Percentiles rank a stretch among this genome's conserved stretches.
Conservation (phyloP, 2,329 filamentous ascomycete species). For the Diaporthe longicolla region DNA sequence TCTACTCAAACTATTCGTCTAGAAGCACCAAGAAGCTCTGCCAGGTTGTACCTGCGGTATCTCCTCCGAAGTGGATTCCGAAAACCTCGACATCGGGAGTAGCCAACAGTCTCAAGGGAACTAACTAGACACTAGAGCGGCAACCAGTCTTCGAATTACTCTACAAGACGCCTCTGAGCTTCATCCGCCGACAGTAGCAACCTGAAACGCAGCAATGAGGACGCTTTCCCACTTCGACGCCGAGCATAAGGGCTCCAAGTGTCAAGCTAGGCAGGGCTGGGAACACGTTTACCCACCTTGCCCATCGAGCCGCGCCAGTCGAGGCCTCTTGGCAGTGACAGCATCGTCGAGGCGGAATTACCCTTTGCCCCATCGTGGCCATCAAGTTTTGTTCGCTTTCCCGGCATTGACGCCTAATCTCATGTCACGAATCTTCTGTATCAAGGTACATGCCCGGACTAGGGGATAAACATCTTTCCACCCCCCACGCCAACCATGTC, state of each 20-base stretch:
- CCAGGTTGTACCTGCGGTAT: neutral
- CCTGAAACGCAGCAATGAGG: neutral
- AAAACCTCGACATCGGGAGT: neutral
- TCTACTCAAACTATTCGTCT: neutral
- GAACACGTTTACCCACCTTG: neutral
- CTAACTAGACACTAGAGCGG: neutral
- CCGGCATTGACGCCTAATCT: neutral
- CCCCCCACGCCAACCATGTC: constrained; percentile 6
- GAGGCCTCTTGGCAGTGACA: neutral
- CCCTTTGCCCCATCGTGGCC: neutral
- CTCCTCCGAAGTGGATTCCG: too few relatives aligned
- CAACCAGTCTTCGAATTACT: too few relatives aligned
- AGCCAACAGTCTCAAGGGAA: neutral
- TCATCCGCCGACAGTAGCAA: neutral
- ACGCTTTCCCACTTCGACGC: neutral
- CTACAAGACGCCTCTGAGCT: neutral
- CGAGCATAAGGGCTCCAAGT: neutral
- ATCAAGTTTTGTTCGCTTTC: neutral
- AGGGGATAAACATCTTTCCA: neutral
- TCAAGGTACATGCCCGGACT: neutral
- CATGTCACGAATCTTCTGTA: neutral
- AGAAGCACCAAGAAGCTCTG: too few relatives aligned
- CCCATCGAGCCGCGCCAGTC: neutral
- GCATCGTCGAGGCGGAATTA: neutral
- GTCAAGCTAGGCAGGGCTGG: neutral